Evolutionary conservation across 768 basidiomycete genomes (phyloP), one percentile per base, ranked within the genome.

Genomic region (Strobilomyces dryophilus): DNA sequence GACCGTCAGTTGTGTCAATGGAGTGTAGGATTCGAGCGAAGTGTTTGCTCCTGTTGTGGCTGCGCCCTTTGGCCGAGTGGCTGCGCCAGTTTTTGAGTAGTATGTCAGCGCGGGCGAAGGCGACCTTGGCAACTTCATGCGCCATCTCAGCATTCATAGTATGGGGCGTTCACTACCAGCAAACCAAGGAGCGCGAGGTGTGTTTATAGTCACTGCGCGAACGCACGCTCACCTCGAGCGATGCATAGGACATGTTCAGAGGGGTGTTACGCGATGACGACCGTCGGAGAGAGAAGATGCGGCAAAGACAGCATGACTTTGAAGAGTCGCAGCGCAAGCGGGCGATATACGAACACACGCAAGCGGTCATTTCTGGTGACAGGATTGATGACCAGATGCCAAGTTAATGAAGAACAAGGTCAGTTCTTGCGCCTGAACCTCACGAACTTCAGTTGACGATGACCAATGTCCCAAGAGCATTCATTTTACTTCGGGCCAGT

Each of bases 211-310:
- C 45, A 2, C 18, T 32, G 12, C 21, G 8, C n/a, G n/a, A 15
- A 8, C 15, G 24, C 21, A 2, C 17, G 6, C 35, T 17, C 20
- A 39, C 49, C 29, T 39, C 54, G 68, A 20, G 68, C 18, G 21
- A 35, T 52, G 37, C 21, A 27, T 54, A 98, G 94, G 84, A 74
- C 27, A 97, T 97, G 94, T 95, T 89, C 65, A 77, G 86, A 65
- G 94, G 94, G 24, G 95, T 97, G 3, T 63, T 95, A 43, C 81
- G 84, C 47, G 94, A 97, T 65, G 95, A 98, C 63, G 89, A 84
- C 61, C 84, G 92, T 24, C 75, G 88, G 55, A 75, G 69, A 61
- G 80, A 84, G 63, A 93, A 92, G 71, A 80, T 80, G 79, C 76
- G 59, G 45, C 79, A 83, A 67, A 77, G 85, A 56, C 79, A 86